Evolutionary conservation across 2,329 filamentous ascomycete genomes (phyloP).

Genomic region (Blumeriella jaapii): DNA sequence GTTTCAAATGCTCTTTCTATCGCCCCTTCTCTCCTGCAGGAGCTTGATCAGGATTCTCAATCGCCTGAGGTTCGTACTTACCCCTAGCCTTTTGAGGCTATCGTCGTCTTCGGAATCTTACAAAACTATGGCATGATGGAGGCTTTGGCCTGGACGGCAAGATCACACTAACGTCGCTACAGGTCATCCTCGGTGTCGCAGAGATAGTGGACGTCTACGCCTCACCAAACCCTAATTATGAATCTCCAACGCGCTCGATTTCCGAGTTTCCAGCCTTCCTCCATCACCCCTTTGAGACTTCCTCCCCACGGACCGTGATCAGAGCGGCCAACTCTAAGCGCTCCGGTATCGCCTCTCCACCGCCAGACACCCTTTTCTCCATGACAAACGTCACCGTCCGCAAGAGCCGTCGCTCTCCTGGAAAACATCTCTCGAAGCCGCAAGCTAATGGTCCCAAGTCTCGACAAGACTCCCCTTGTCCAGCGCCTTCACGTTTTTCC

Average conservation of each 20-base stretch:
- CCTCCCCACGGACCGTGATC: not conserved
- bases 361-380: conserved; percentile 5
- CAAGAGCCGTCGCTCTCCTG: conserved; percentile 7
- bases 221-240: not conserved
- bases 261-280: not conserved
- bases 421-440: not conserved
- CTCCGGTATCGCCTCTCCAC: conserved; percentile 8
- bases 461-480: conserved; percentile 2
- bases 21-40: conserved; percentile 10
- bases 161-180: too few relatives aligned
- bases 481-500: not conserved
- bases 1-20: conserved; percentile 10
- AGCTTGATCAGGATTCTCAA: conserved; percentile 3
- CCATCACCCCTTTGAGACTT: not conserved
- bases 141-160: too few relatives aligned
- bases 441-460: not conserved
- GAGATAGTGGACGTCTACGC: conserved; percentile 4
- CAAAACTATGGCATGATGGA: too few relatives aligned
- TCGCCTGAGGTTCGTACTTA: conserved; percentile 3
- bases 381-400: conserved; percentile 15
- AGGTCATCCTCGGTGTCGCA: conserved; percentile 2
- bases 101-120: too few relatives aligned
- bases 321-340: conserved; percentile 5
- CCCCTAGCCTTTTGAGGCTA: not conserved
- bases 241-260: not conserved